These are phyloP conservation scores for Kurtzmaniella quercitrusa DNA, from an alignment of 1,139 yeast genomes.

Conservation along the genomic window DNA sequence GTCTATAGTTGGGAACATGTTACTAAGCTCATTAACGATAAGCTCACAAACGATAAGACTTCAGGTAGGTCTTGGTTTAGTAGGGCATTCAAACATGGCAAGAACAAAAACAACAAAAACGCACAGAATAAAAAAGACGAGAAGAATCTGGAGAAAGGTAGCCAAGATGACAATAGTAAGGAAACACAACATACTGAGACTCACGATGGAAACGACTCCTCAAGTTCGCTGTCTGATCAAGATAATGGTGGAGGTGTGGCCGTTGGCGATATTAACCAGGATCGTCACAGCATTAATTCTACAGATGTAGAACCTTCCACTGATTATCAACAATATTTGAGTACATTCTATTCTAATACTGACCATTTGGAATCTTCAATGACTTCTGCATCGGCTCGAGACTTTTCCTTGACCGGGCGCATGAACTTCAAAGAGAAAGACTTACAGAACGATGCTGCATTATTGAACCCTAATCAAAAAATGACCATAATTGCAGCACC, in stretches of 20 bases:
- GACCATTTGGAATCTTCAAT: slow-evolving; percentile 11
- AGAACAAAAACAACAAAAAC: neutral
- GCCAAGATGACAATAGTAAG: neutral
- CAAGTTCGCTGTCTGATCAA: neutral
- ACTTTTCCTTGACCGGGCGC: slow-evolving; percentile 4
- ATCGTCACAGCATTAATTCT: slow-evolving; percentile 4
- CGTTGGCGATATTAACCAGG: neutral
- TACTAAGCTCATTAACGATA: neutral
- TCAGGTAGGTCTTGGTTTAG: neutral
- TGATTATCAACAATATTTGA: slow-evolving; percentile 19
- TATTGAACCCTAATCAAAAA: slow-evolving; percentile 6
- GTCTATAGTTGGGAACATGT: neutral
- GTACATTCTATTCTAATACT: slow-evolving; percentile 11
- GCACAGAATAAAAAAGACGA: neutral
- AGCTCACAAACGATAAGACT: neutral
- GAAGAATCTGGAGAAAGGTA: neutral
- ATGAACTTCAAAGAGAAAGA: slow-evolving; percentile 11
- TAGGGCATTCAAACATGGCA: neutral
- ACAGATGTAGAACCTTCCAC: slow-evolving; percentile 9
- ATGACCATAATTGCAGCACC: slow-evolving; percentile 37
- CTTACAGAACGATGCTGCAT: slow-evolving; percentile 8
- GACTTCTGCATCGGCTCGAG: slow-evolving; percentile 12
- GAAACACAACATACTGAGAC: neutral
- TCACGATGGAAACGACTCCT: neutral
- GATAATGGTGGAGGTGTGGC: neutral